Conservation (phyloP, 331 rosid genomes). For the Stylosanthes scabra region DNA sequence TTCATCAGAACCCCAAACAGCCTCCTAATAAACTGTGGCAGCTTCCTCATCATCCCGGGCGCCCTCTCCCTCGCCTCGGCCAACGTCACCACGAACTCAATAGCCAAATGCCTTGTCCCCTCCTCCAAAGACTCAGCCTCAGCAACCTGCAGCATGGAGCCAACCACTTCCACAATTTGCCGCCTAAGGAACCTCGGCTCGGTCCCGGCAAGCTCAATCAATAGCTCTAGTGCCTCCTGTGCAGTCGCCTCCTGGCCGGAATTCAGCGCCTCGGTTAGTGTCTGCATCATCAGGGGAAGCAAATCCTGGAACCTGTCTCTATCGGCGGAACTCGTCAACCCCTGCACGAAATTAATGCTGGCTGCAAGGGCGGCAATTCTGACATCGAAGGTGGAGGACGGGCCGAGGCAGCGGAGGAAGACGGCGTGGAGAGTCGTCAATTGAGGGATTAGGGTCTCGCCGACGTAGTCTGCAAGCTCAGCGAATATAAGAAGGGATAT, state of each 20-base stretch:
- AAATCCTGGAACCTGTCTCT: conserved; percentile 72
- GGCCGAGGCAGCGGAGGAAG: conserved; percentile 51
- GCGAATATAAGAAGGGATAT: conserved; percentile 58
- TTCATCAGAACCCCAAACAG: conserved; percentile 61
- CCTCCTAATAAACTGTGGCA: conserved; percentile 66
- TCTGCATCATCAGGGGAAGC: conserved; percentile 71
- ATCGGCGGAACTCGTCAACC: conserved; percentile 52
- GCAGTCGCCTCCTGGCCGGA: conserved; percentile 70
- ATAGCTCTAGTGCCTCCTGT: conserved; percentile 69
- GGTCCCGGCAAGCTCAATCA: conserved; percentile 69
- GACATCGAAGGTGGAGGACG: conserved; percentile 53
- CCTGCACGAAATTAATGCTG: conserved; percentile 59
- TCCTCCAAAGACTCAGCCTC: conserved; percentile 72
- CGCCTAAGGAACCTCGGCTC: conserved; percentile 69
- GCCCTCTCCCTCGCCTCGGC: conserved; percentile 79
- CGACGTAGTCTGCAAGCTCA: conserved; percentile 62
- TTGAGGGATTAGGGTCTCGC: conserved; percentile 62
- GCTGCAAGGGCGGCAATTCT: conserved; percentile 68
- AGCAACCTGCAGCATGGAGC: conserved; percentile 67
- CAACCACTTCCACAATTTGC: conserved; percentile 64
- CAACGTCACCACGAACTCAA: conserved; percentile 68
- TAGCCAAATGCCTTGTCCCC: conserved; percentile 70
- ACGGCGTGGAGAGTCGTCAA: conserved; percentile 55
- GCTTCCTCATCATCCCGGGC: conserved; percentile 84
- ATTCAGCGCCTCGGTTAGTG: conserved; percentile 68